A percentile compares a stretch with the other conserved stretches of the same genome.
phyloP scores from a whole-genome alignment of 306 rosid species.

The Dryas alaskensis region DNA sequence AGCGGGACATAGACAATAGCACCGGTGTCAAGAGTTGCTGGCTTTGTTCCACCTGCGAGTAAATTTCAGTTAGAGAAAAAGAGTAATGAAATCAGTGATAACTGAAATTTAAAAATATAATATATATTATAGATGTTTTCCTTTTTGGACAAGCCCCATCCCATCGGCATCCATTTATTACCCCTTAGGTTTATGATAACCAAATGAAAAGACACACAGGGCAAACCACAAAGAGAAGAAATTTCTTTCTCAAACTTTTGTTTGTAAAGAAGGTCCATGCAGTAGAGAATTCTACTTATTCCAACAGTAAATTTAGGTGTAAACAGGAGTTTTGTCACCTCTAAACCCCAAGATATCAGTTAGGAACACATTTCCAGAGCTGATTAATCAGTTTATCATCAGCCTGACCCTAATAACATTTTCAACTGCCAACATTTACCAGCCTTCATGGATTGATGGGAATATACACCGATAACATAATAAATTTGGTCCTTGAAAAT shows the following conservation, averaged over 20 bases:
- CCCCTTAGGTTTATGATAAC: not conserved
- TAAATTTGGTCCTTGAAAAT: slow-evolving; percentile 20
- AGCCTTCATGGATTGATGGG: slow-evolving; percentile 6
- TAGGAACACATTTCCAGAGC: not conserved
- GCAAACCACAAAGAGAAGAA: not conserved
- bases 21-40: slow-evolving; percentile 92
- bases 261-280: not conserved
- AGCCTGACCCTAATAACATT: slow-evolving; percentile 1
- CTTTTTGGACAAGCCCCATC: not conserved
- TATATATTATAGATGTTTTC: not conserved
- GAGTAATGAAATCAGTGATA: not conserved
- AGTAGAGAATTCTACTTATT: not conserved
- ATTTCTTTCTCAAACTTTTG: too few relatives aligned
- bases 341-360: not conserved
- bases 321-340: not conserved
- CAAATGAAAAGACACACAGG: not conserved
- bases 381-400: not conserved
- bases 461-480: slow-evolving; percentile 10
- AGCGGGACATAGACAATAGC: slow-evolving; percentile 80
- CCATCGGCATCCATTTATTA: not conserved
- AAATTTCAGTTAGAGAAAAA: slow-evolving; percentile 17
- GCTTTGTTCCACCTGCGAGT: slow-evolving; percentile 83
- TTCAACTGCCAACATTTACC: not conserved
- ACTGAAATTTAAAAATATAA: not conserved
- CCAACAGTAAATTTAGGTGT: not conserved